phyloP scores from a whole-genome alignment of 495 filamentous ascomycete species.

The Hypoxylon trugodes region DNA sequence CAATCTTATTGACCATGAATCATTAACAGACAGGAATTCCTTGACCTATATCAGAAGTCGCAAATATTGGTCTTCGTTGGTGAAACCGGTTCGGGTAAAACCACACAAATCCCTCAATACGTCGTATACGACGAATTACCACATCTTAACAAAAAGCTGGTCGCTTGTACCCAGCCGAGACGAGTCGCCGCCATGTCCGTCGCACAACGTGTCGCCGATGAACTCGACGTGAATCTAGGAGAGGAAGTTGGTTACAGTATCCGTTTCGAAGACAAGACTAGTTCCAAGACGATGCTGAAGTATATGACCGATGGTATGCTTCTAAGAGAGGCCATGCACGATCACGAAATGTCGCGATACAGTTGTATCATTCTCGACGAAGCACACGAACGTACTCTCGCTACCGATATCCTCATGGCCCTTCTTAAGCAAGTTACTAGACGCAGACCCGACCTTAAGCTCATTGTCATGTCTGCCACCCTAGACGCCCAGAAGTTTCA shows the following conservation, averaged over 20 bases:
- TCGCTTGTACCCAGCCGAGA: conserved; percentile 97
- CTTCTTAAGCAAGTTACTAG: conserved; percentile 85
- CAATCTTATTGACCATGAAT: conserved; percentile 9
- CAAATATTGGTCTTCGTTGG: conserved; percentile 99
- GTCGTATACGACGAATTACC: conserved; percentile 97
- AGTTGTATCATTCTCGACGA: conserved; percentile 99
- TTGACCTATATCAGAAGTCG: conserved; percentile 87
- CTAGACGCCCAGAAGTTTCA: conserved; percentile 98
- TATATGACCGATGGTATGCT: conserved; percentile 99
- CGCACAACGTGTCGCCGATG: conserved; percentile 95
- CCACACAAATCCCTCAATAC: conserved; percentile 98
- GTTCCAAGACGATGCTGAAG: conserved; percentile 90
- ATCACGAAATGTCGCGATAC: conserved; percentile 88
- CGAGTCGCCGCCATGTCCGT: conserved; percentile 99
- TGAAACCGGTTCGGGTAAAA: conserved; percentile 99
- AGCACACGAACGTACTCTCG: conserved; percentile 94
- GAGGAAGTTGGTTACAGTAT: conserved; percentile 99
- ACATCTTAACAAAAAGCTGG: conserved; percentile 80
- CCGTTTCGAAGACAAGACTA: conserved; percentile 96
- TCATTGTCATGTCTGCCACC: conserved; percentile 98
- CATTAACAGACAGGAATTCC: conserved; percentile 85
- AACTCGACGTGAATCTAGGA: conserved; percentile 93
- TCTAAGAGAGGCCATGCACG: conserved; percentile 96
- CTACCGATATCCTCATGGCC: conserved; percentile 96
- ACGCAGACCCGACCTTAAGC: conserved; percentile 86